A percentile compares a stretch with the other conserved stretches of the same genome.
Conservation (phyloP, 176 grass and related monocot species). For the Avena sativa region DNA sequence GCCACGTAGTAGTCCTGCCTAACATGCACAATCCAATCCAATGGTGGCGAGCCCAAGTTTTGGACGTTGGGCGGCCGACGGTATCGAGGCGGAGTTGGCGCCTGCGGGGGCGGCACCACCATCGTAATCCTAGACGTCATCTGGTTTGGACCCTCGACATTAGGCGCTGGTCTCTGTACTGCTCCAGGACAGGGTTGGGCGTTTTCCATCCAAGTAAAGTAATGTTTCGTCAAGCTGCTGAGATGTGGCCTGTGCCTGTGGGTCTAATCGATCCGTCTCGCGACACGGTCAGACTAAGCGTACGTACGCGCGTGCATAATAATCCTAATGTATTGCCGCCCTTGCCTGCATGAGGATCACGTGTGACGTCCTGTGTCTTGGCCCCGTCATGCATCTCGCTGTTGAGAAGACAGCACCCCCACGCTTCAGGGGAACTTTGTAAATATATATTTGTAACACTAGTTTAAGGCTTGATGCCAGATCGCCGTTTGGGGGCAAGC, state of each 20-base stretch:
- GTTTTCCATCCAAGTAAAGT: not conserved
- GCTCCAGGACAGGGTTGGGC: not conserved
- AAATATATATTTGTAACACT: too few relatives aligned
- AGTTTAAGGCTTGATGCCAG: too few relatives aligned
- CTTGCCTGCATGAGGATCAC: slow-evolving; percentile 35
- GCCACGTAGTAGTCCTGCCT: too few relatives aligned
- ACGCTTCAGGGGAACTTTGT: too few relatives aligned
- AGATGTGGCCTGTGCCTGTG: not conserved
- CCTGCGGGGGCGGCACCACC: not conserved
- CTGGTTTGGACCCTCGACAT: not conserved
- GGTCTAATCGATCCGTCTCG: not conserved
- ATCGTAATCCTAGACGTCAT: slow-evolving; percentile 46
- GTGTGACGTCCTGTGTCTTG: slow-evolving; percentile 44
- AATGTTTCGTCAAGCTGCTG: not conserved
- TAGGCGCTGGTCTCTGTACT: not conserved
- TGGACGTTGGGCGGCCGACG: too few relatives aligned
- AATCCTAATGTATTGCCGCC: slow-evolving; percentile 11
- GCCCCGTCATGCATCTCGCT: not conserved
- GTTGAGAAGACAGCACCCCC: too few relatives aligned
- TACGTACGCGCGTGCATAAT: not conserved
- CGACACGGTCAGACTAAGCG: not conserved
- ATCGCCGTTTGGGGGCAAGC: too few relatives aligned
- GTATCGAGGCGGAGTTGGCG: too few relatives aligned
- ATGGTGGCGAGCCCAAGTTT: too few relatives aligned
- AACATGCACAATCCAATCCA: too few relatives aligned